Base-by-base conservation (phyloP, 441 rosid genomes). In the Hura crepitans region DNA sequence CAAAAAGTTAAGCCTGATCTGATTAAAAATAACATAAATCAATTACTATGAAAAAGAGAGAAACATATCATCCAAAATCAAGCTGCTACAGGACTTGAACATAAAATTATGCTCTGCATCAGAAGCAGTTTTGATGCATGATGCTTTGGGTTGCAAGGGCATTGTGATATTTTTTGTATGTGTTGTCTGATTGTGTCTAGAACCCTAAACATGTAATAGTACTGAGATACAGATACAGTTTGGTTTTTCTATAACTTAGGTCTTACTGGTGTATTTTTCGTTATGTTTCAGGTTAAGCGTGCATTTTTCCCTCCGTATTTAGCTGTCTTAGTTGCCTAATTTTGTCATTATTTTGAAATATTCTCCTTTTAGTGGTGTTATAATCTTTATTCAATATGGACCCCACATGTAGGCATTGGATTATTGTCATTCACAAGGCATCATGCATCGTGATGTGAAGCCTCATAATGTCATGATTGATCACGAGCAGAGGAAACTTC, bases 401-500 rank as follows among this genome's bases (percentile, higher is more conserved):
- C 61, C 39, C 57, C 45, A 56, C 75, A 22, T 77, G 75, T 66
- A 95, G 99, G 99, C 99, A 5, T 79, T 95, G 87, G 99, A 92
- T 78, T 90, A 85, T 75, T 90, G 99, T 79, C 99, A 92, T 81
- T 89, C 98, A 0, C 96, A 89, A 80, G 99, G 99, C 66, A 95
- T 95, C 51, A 92, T 95, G 99, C 99, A 95, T 76, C 87, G 97
- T 59, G 99, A 95, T 83, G 99, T 95, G 68, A 95, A 90, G 79
- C 99, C 98, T 0, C 99, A 95, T 77, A 95, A 95, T 82, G 98
- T 95, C 68, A 92, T 95, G 99, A 92, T 95, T 82, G 99, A 92
- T 82, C 99, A 92, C 23, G 99, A 88, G 69, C 97, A 86, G 78
- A 82, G 96, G 64, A 95, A 92, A 73, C 98, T 95, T 62, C 96